Evolutionary conservation across 2,329 filamentous ascomycete genomes (phyloP), one percentile per base, ranked within the genome.

Genomic region (Clonostachys sp.): DNA sequence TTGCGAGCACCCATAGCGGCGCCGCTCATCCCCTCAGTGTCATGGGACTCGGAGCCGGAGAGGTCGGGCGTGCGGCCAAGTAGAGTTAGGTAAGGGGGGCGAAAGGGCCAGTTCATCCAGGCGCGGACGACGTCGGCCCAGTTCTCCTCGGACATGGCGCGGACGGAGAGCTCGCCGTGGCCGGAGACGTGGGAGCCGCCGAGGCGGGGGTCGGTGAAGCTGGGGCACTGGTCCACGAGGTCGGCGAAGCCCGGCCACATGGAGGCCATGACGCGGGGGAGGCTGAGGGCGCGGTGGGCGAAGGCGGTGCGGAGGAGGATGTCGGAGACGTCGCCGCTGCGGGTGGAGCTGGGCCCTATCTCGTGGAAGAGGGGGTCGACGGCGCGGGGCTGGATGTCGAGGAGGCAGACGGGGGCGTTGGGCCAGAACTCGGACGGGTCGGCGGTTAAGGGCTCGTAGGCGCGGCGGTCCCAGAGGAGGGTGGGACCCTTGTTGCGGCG

Each of bases 391-490:
- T 84, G 78, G 49, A 89, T 70, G 61, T 91, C 87, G 14, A 91
- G 61, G 5, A 92, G 77, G 12, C 71, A 66, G 47, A 81, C 70
- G 7, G 73, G 67, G 9, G 73, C 64, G 20, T 75, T 70, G 2
- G 89, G 89, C 61, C 75, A 89, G 57, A 89, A 85, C 53, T 95
- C 91, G 1, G 75, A 58, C 0, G 64, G 45, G 5, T 70, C 50
- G 4, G 80, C 76, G 20, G 70, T 63, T 14, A 96, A 70, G 0
- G 89, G 87, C 57, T 95, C 89, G 57, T 81, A 83, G 3, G 72
- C 67, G 14, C 91, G 82, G 2, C 78, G 74, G 62, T 95, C 89
- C 81, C 84, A 91, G 24, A 73, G 57, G 5, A 92, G 63, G 1
- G 75, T 56, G 0, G 81, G 77, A 3, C 33, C 16, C 2, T 74